phyloP scores from a whole-genome alignment of 1,139 yeast species.

The Hansenula lynferdii region DNA sequence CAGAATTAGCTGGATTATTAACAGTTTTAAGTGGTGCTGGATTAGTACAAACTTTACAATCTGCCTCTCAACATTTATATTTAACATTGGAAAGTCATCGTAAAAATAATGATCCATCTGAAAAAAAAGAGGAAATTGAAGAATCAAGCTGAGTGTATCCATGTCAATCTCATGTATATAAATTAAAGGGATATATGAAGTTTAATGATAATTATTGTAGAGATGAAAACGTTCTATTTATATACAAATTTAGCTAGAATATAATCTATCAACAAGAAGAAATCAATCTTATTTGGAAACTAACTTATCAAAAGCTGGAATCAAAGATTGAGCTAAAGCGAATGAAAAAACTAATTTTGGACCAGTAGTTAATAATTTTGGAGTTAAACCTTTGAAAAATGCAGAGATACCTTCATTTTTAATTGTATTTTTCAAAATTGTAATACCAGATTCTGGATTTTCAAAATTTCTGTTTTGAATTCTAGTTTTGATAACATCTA shows the following conservation, averaged over 20 bases:
- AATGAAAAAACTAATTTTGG: conserved; percentile 96
- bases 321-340: conserved; percentile 93
- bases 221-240: conserved; percentile 2
- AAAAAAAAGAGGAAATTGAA: conserved; percentile 7
- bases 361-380: conserved; percentile 94
- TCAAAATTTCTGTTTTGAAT: conserved; percentile 96
- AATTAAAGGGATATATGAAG: too few species aligned
- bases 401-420: conserved; percentile 84
- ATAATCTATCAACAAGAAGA: not conserved
- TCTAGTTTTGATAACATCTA: conserved; percentile 97
- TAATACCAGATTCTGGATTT: conserved; percentile 90
- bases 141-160: not conserved
- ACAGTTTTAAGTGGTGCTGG: conserved; percentile 87
- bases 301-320: conserved; percentile 87
- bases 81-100: conserved; percentile 64
- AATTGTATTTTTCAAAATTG: conserved; percentile 87
- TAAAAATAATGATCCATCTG: conserved; percentile 23
- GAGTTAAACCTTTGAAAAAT: conserved; percentile 97
- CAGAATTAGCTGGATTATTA: conserved; percentile 81
- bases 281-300: conserved; percentile 25
- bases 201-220: too few species aligned
- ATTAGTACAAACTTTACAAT: conserved; percentile 73
- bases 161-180: too few species aligned
- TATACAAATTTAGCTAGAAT: not conserved
- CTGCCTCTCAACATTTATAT: conserved; percentile 61